phyloP scores from a whole-genome alignment of 2,329 filamentous ascomycete species.

The Aschersonia sp. region DNA sequence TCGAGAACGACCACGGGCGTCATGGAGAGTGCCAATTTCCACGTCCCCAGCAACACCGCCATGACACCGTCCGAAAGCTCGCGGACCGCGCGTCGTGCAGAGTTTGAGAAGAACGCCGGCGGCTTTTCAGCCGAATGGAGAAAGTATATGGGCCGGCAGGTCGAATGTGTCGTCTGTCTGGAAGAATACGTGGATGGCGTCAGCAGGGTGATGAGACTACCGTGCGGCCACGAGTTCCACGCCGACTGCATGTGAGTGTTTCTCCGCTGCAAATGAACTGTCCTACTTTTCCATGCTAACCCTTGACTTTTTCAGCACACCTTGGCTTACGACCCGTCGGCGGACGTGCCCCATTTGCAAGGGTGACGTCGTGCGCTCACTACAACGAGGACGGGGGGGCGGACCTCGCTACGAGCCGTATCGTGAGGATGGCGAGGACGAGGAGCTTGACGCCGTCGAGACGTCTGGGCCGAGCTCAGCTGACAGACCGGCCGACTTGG shows the following conservation, averaged over 20 bases:
- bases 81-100: slow-evolving; percentile 15
- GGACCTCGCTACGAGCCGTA: slow-evolving; percentile 39
- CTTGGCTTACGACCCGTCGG: slow-evolving; percentile 88
- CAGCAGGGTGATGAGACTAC: slow-evolving; percentile 89
- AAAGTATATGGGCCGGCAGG: slow-evolving; percentile 52
- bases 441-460: slow-evolving; percentile 17
- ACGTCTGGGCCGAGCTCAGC: slow-evolving; percentile 16
- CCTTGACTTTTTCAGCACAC: slow-evolving; percentile 45
- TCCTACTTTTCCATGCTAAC: not conserved
- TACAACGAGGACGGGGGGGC: slow-evolving; percentile 39
- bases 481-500: slow-evolving; percentile 23
- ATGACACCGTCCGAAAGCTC: slow-evolving; percentile 20
- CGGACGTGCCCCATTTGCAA: slow-evolving; percentile 99
- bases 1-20: slow-evolving; percentile 51
- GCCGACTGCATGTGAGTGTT: slow-evolving; percentile 88
- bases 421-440: slow-evolving; percentile 35
- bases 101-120: slow-evolving; percentile 33
- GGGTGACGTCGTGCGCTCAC: slow-evolving; percentile 72
- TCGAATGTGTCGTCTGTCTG: slow-evolving; percentile 90
- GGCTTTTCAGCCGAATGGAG: slow-evolving; percentile 39
- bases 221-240: slow-evolving; percentile 96
- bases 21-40: slow-evolving; percentile 31
- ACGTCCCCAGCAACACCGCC: slow-evolving; percentile 26
- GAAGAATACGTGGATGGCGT: slow-evolving; percentile 94
- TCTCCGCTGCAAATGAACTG: not conserved